phyloP scores from a whole-genome alignment of 768 basidiomycete genomes.

The Rhizopogon roseolus region DNA sequence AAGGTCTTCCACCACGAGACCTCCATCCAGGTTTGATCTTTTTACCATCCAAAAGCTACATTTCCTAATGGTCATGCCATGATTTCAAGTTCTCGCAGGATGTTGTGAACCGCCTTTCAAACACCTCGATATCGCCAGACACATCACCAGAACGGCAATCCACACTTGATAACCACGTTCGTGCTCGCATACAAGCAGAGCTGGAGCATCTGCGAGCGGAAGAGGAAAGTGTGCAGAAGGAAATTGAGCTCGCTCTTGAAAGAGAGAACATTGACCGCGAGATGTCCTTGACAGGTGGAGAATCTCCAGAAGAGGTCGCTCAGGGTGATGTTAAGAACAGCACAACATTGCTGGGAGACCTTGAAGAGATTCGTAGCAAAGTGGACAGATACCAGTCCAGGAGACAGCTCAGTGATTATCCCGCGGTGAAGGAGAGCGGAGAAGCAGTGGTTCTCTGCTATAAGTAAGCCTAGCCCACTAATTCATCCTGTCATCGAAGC shows the following conservation, averaged over 20 bases:
- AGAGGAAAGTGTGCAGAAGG: conserved; percentile 61
- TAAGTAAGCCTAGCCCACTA: conserved; percentile 39
- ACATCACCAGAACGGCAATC: conserved; percentile 67
- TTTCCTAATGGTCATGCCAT: conserved; percentile 1
- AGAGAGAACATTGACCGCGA: conserved; percentile 86
- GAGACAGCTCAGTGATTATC: conserved; percentile 48
- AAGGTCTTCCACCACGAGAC: conserved; percentile 54
- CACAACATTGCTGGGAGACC: conserved; percentile 60
- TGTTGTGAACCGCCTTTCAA: conserved; percentile 75
- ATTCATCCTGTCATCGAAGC: background rate
- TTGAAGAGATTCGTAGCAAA: conserved; percentile 69
- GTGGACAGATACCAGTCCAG: conserved; percentile 66
- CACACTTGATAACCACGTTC: conserved; percentile 69
- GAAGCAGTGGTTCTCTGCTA: conserved; percentile 73
- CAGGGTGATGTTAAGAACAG: conserved; percentile 52
- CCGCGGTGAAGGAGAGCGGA: conserved; percentile 50
- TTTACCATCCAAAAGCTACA: background rate
- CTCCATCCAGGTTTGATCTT: conserved; percentile 43
- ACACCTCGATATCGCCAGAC: conserved; percentile 53
- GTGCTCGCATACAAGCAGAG: conserved; percentile 66
- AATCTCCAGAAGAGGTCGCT: conserved; percentile 29
- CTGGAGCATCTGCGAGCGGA: conserved; percentile 59
- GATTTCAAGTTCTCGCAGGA: conserved; percentile 69
- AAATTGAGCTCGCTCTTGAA: conserved; percentile 78
- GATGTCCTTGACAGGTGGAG: conserved; percentile 43